Conservation (phyloP, 306 rosid genomes). For the Cicer pinnatifidum region DNA sequence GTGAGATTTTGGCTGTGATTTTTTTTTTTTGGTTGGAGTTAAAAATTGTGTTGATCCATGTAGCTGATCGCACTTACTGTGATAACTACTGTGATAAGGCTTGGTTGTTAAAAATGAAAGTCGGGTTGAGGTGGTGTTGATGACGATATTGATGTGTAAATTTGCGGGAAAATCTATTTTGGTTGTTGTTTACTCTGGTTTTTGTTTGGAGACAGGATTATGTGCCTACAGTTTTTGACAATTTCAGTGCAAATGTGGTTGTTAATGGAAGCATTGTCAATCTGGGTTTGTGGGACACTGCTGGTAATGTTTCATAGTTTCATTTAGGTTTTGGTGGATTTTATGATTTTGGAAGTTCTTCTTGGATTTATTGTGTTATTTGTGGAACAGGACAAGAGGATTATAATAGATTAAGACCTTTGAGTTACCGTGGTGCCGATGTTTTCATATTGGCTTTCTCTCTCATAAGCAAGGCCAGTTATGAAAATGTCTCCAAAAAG, state of each 20-base stretch:
- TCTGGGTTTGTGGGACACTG: constrained; percentile 99
- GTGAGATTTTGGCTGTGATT: constrained; percentile 12
- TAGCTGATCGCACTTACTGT: no score
- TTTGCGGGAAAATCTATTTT: background rate
- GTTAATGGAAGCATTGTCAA: constrained; percentile 95
- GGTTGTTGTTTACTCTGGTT: constrained; percentile 12
- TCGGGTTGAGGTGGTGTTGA: background rate
- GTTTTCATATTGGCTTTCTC: constrained; percentile 73
- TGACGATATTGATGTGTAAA: background rate
- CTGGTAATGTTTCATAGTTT: constrained; percentile 65
- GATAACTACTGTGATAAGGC: no score
- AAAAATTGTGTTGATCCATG: background rate
- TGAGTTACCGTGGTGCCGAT: constrained; percentile 78
- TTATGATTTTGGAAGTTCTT: constrained; percentile 4
- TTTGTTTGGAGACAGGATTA: constrained; percentile 77
- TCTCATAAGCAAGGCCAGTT: constrained; percentile 74
- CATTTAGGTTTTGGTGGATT: constrained; percentile 22
- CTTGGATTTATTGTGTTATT: constrained; percentile 51
- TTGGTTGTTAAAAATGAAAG: no score
- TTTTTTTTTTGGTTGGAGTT: background rate
- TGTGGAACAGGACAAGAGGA: constrained; percentile 71
- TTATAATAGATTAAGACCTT: constrained; percentile 72
- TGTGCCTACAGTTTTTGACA: constrained; percentile 96
- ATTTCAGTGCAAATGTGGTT: constrained; percentile 98
- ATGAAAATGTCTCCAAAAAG: constrained; percentile 76